Base-by-base conservation (phyloP, 371 early-diverging fungal genomes). In the Scutellospora calospora region DNA sequence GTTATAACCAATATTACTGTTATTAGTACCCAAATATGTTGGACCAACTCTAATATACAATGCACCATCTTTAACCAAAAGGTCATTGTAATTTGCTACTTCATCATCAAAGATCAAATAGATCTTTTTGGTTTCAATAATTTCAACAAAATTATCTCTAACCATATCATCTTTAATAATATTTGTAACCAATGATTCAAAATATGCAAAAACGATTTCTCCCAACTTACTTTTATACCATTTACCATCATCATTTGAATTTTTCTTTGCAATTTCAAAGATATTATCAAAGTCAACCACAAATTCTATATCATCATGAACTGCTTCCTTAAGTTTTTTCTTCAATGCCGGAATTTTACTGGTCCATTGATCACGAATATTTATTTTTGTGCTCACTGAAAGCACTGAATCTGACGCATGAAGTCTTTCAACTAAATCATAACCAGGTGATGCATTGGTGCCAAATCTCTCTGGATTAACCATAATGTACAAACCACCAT, bases 291-390 rank as follows among this genome's bases (percentile, higher is more conserved):
- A 75, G 20, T 75, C 57, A n/a, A 75, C 76, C 6, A 31, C 52
- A 38, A 75, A 75, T 41, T 75, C 57, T 29, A 51, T 29, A 18
- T 75, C 54, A 16, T 75, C 76, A 31, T 35, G 55, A 41, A 57
- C 59, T 27, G 76, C 76, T 38, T 57, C 35, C n/a, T 75, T 75
- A 20, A 75, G 59, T 41, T 75, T 75, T 52, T 52, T 75, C 57
- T 57, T 75, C 35, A 75, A n/a, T 2, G 54, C 38, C 4, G 76
- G 27, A 75, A 57, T 75, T 35, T 75, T 75, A 22, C 3, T 54
- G 20, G 25, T 55, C 76, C 76, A 75, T 33, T 57, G 55, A 51
- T 75, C 60, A 38, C 76, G 76, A 75, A 75, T 57, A 35, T 75
- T 57, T 22, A 49, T n/a, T 38, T 75, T 75, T 31, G 76, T 57